Evolutionary conservation across 169 alveolate genomes (phyloP).

Genomic region (Cardiosporidium cionae): DNA sequence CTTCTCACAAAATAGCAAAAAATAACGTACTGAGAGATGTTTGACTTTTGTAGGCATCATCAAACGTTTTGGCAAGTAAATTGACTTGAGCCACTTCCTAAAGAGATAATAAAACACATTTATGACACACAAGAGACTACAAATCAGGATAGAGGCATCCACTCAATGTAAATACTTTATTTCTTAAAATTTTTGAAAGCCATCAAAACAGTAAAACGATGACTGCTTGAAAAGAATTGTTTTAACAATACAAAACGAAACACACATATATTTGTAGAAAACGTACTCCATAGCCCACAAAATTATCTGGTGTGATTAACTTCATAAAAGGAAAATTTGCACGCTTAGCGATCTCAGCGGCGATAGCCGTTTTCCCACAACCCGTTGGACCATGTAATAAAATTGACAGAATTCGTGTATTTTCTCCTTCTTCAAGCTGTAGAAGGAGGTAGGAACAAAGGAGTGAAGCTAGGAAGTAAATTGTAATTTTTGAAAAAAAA

Average conservation of each 20-base stretch:
- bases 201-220: no score
- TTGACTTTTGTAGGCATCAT: slow-evolving; percentile 96
- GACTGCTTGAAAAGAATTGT: no score
- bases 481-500: slow-evolving; percentile 29
- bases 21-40: slow-evolving; percentile 52
- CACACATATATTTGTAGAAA: not conserved
- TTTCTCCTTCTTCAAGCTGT: slow-evolving; percentile 64
- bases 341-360: slow-evolving; percentile 88
- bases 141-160: no score
- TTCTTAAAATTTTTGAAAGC: no score
- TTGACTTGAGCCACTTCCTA: slow-evolving; percentile 65
- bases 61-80: slow-evolving; percentile 87
- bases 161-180: no score
- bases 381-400: slow-evolving; percentile 90
- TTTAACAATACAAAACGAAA: not conserved
- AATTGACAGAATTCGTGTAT: slow-evolving; percentile 81
- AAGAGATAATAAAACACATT: not conserved
- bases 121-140: not conserved
- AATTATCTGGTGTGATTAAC: slow-evolving; percentile 89
- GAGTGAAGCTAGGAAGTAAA: no score
- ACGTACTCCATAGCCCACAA: slow-evolving; percentile 85
- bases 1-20: not conserved
- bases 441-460: slow-evolving; percentile 32
- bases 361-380: slow-evolving; percentile 95
- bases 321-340: slow-evolving; percentile 92